These are phyloP conservation scores for Elongisporangium prolatum DNA, from an alignment of 352 stramenopile species.

Conservation along the genomic window DNA sequence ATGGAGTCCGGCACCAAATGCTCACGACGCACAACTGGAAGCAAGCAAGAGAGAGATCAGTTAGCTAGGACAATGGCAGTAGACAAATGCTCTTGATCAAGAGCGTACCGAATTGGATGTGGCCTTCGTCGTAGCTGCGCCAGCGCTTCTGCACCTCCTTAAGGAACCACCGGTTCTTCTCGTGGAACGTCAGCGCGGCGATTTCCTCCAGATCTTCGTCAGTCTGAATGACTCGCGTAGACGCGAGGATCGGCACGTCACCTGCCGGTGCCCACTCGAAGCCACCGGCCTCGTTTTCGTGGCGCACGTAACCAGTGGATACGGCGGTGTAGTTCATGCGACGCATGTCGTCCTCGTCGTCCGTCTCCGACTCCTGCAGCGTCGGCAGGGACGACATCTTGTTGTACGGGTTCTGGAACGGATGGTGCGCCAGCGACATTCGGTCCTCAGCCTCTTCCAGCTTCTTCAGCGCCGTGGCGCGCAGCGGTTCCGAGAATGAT, in stretches of 20 bases:
- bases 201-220: constrained; percentile 86
- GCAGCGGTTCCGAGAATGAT: constrained; percentile 66
- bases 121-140: constrained; percentile 75
- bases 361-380: constrained; percentile 51
- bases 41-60: not conserved
- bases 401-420: constrained; percentile 67
- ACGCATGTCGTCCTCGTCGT: constrained; percentile 18
- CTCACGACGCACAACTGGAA: constrained; percentile 53
- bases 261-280: constrained; percentile 70
- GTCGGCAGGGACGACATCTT: constrained; percentile 31
- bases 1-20: constrained; percentile 82
- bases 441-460: constrained; percentile 78
- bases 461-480: constrained; percentile 68
- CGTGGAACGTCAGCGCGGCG: constrained; percentile 70
- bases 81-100: not conserved
- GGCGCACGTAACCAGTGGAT: constrained; percentile 78
- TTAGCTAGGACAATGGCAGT: not conserved
- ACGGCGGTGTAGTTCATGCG: constrained; percentile 59
- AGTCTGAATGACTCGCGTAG: constrained; percentile 57
- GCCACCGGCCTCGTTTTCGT: constrained; percentile 53
- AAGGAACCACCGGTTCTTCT: constrained; percentile 84
- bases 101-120: constrained; percentile 62
- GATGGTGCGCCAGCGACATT: constrained; percentile 63
- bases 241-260: constrained; percentile 26
- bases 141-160: constrained; percentile 72